Conservation (phyloP, 345 rosid species). For the Hibiscus tridactylites region DNA sequence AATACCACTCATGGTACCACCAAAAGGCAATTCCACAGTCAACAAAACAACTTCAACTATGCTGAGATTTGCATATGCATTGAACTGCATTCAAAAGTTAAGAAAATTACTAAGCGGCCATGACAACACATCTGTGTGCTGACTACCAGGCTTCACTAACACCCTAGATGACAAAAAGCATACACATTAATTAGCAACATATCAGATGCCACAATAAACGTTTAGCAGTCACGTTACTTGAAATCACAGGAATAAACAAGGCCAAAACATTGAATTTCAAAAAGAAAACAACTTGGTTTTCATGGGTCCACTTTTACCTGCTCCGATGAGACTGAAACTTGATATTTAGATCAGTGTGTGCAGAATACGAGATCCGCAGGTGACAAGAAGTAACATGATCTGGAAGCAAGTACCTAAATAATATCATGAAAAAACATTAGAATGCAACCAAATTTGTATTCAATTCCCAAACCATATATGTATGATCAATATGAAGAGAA, state of each 20-base stretch:
- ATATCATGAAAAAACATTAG: conserved; percentile 2
- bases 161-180: conserved; percentile 42
- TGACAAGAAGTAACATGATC: conserved; percentile 66
- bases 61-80: conserved; percentile 11
- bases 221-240: neutral
- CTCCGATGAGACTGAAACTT: conserved; percentile 99
- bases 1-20: neutral
- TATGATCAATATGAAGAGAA: neutral
- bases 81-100: conserved; percentile 25
- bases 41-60: conserved; percentile 9
- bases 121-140: conserved; percentile 37
- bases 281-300: neutral
- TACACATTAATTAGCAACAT: conserved; percentile 29
- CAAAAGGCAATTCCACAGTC: conserved; percentile 2
- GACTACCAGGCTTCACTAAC: conserved; percentile 49
- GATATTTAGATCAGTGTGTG: conserved; percentile 92
- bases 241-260: conserved; percentile 8
- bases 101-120: conserved; percentile 45
- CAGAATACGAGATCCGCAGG: conserved; percentile 89
- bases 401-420: conserved; percentile 78
- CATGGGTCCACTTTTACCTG: conserved; percentile 45
- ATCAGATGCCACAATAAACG: conserved; percentile 12
- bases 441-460: neutral
- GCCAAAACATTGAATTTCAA: conserved; percentile 4
- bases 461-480: neutral